Base-by-base conservation (phyloP, 768 basidiomycete species). In the Wakefieldia striispora region DNA sequence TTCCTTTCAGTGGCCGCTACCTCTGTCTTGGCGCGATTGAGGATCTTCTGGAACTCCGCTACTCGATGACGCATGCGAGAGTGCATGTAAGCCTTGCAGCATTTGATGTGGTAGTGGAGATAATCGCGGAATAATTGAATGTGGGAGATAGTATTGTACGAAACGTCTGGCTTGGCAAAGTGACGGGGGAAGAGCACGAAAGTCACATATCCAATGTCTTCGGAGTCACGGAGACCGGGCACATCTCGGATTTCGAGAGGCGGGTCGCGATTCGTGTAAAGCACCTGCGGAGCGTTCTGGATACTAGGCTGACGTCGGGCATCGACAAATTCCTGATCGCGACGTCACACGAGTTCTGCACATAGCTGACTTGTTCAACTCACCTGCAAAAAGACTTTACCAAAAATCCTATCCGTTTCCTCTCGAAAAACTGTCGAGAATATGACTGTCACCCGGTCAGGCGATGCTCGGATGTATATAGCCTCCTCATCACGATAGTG, bases 101-200 rank as follows among this genome's bases (percentile, higher is more conserved):
- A 95, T 63, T 95, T 98, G 79, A 99, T 97, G 66, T 98, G 95
- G 70, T 98, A 98, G 72, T 99, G 97, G n/a, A 99, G 76, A 65
- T 97, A 97, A 69, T 97, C 93, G 48, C 97, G 83, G 87, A 99
- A 98, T 21, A 95, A 75, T 66, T 97, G 92, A 61, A 98, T 89
- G 60, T 92, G 92, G 24, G 93, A 94, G 65, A 97, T 97, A 13
- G 93, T 94, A 34, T 76, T 74, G 3, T 80, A 75, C 13, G 92
- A 88, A 17, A 80, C 74, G 17, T 75, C 68, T 2, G 82, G 75
- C 59, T 84, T 88, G 53, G 80, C 68, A 69, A 97, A 97, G 75
- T 98, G 97, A 38, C 93, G 91, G 21, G 97, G 95, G 76, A 93
- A 98, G 47, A 98, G 81, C 48, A 99, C 92, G 66, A 98, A 98